phyloP scores from a whole-genome alignment of 179 eudicot genomes.

The Patellifolia procumbens region DNA sequence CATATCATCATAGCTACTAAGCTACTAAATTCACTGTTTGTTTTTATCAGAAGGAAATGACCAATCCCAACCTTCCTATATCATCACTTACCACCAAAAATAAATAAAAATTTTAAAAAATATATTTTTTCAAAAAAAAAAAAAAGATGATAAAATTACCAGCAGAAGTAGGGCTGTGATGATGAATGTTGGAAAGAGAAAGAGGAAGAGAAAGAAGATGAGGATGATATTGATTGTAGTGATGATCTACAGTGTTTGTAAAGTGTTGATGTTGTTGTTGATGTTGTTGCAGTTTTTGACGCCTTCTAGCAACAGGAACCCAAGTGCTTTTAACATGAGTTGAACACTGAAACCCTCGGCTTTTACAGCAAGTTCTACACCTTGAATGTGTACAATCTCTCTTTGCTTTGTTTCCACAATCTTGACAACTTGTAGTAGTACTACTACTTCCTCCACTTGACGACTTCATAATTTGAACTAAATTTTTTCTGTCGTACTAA shows the following conservation, averaged over 20 bases:
- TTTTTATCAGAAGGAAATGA: constrained; percentile 4
- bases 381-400: constrained; percentile 56
- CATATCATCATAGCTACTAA: constrained; percentile 22
- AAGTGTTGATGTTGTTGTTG: constrained; percentile 24
- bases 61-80: neutral
- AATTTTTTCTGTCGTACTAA: too few species aligned
- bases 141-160: constrained; percentile 15
- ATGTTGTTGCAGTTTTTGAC: constrained; percentile 42
- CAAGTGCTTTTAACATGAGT: constrained; percentile 81
- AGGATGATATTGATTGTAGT: constrained; percentile 2
- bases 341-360: constrained; percentile 56
- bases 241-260: neutral
- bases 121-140: neutral
- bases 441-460: constrained; percentile 6
- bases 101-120: neutral
- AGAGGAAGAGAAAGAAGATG: constrained; percentile 32
- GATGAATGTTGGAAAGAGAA: constrained; percentile 31
- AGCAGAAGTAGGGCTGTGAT: constrained; percentile 26
- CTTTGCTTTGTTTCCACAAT: constrained; percentile 63
- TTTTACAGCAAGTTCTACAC: constrained; percentile 72
- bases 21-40: constrained; percentile 4
- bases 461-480: constrained; percentile 25
- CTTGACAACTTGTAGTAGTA: constrained; percentile 35
- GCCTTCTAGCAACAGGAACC: constrained; percentile 62
- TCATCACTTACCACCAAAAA: neutral